Conservation (phyloP, 306 rosid genomes). For the Ziziphus jujuba region DNA sequence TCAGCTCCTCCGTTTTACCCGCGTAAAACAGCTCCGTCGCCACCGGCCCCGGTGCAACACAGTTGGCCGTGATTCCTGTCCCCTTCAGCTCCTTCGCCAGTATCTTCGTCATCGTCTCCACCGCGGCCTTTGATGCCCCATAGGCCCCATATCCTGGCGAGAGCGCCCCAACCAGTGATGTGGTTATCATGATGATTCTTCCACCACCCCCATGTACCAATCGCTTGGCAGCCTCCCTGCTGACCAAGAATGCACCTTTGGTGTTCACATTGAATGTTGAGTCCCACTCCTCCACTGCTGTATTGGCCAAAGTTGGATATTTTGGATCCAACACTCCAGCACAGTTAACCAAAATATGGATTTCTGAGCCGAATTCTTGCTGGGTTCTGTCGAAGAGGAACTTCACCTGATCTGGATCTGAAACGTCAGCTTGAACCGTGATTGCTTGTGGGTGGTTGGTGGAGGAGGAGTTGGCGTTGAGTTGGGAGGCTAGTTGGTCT, state of each 20-base stretch:
- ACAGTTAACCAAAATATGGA: constrained; percentile 38
- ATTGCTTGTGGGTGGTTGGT: constrained; percentile 27
- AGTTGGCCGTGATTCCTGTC: constrained; percentile 38
- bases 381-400: constrained; percentile 40
- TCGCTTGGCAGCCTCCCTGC: constrained; percentile 41
- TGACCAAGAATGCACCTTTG: constrained; percentile 38
- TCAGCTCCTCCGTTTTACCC: constrained; percentile 39
- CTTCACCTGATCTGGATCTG: constrained; percentile 44
- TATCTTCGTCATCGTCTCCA: constrained; percentile 47
- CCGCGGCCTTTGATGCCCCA: constrained; percentile 51
- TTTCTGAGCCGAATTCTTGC: constrained; percentile 23
- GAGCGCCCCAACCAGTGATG: constrained; percentile 28
- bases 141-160: constrained; percentile 43
- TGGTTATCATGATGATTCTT: constrained; percentile 37
- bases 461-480: constrained; percentile 15
- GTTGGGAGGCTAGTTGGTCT: constrained; percentile 37
- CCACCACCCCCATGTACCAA: constrained; percentile 39
- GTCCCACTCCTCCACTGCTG: constrained; percentile 41
- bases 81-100: constrained; percentile 59
- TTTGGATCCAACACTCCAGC: constrained; percentile 48
- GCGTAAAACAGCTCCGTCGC: constrained; percentile 46
- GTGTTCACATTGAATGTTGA: constrained; percentile 40
- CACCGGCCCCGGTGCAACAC: constrained; percentile 50
- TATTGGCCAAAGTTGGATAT: constrained; percentile 34
- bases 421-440: constrained; percentile 34